Evolutionary conservation across 2,329 filamentous ascomycete species (phyloP), one percentile per base, ranked within the genome.

Genomic region (Ceratocystis cacaofunesta): DNA sequence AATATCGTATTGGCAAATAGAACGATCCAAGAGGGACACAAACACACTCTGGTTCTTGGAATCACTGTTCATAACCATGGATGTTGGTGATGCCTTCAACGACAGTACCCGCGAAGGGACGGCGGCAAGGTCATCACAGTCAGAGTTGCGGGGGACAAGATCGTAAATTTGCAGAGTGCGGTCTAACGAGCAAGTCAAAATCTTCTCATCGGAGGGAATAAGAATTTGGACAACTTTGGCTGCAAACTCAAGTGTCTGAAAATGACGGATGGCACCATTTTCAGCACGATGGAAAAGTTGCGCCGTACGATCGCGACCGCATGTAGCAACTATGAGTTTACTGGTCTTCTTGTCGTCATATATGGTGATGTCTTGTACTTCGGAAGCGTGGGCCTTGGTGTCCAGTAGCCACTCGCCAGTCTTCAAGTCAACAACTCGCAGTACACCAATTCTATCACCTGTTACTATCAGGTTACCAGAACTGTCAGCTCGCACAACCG

Each of bases 171-270:
- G 87, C 62, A 96, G 78, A 0, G 90, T 95, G 52, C 94, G 85
- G 74, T 99, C 94, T 62, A 90, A 80, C 1, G 92, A 96, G 71
- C 88, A 92, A 0, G 94, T 96, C 22, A 97, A 80, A 57, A 97
- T 77, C 68, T 81, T 86, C 72, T 90, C 83, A 52, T 87, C 82
- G 2, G 88, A 83, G 66, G 95, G 90, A 7, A 92, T 79, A 32
- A 96, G 76, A 32, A 80, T 80, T 72, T 86, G 85, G 65, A 82
- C 87, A 19, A 99, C 92, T 69, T 89, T 89, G 25, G 91, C 90
- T 36, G 91, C 85, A 74, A 97, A 95, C 70, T 99, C 92, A 65
- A 97, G 82, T 0, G 94, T 99, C 74, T 99, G 94, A 63, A 96
- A 83, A 66, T 96, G 82, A 66, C 88, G 83, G 74, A 95, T 87